Evolutionary conservation across 495 filamentous ascomycete species (phyloP).

Genomic region (Zalerion maritima): DNA sequence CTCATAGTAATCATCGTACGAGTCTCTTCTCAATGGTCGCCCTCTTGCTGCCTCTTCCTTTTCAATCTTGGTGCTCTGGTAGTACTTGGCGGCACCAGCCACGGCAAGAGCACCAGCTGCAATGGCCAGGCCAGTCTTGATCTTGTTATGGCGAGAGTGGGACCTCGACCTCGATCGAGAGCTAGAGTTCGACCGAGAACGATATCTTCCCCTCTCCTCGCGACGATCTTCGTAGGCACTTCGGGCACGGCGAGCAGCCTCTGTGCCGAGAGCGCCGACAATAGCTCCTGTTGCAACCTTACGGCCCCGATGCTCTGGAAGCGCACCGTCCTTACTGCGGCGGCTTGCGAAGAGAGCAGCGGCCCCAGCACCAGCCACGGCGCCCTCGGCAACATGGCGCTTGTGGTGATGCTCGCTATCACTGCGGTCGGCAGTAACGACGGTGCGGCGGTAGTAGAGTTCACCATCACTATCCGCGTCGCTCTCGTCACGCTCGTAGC

Average conservation of each 20-base stretch:
- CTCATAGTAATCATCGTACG: constrained; percentile 18
- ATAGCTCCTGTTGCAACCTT: constrained; percentile 68
- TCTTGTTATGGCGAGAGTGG: constrained; percentile 30
- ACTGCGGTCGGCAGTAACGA: constrained; percentile 36
- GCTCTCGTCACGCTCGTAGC: constrained; percentile 26
- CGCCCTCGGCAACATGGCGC: constrained; percentile 77
- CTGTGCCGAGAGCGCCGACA: constrained; percentile 67
- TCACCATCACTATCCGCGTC: constrained; percentile 48
- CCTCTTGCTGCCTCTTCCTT: constrained; percentile 51
- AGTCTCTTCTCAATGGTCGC: constrained; percentile 49
- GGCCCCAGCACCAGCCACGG: constrained; percentile 61
- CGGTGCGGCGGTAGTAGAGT: constrained; percentile 29
- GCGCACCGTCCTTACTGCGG: constrained; percentile 42
- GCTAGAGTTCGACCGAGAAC: constrained; percentile 25
- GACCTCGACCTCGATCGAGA: constrained; percentile 44
- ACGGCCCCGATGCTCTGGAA: constrained; percentile 47
- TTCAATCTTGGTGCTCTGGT: constrained; percentile 50
- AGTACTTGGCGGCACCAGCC: constrained; percentile 67
- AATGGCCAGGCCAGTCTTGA: constrained; percentile 58
- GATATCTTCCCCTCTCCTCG: constrained; percentile 32
- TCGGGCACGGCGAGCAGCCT: constrained; percentile 57
- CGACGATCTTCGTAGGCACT: constrained; percentile 54
- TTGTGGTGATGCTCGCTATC: constrained; percentile 47
- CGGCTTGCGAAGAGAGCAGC: constrained; percentile 61
- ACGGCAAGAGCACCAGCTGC: constrained; percentile 63